These are phyloP conservation scores for Cytospora chrysosperma DNA, from an alignment of 2,329 filamentous ascomycete genomes.

Conservation along the genomic window DNA sequence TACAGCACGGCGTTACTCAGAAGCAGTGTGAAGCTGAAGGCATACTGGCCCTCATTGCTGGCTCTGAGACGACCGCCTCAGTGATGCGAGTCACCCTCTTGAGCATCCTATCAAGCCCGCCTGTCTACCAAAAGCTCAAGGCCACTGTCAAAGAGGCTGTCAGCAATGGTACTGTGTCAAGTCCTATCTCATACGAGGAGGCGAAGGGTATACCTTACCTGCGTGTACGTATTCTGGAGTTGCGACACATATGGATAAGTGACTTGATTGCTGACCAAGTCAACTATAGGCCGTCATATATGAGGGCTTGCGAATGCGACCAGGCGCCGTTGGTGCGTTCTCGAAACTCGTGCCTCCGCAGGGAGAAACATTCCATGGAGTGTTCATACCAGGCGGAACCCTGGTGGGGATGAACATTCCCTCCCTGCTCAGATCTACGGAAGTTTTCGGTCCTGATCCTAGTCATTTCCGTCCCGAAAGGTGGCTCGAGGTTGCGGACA, in stretches of 20 bases:
- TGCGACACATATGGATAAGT: too few relatives aligned
- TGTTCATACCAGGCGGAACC: slow-evolving; percentile 23
- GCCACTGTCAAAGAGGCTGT: slow-evolving; percentile 43
- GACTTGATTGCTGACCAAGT: neutral
- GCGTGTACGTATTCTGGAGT: slow-evolving; percentile 25
- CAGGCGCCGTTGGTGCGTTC: slow-evolving; percentile 34
- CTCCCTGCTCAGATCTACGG: slow-evolving; percentile 59
- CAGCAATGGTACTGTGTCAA: slow-evolving; percentile 29
- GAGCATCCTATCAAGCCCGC: slow-evolving; percentile 41
- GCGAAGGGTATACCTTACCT: slow-evolving; percentile 44
- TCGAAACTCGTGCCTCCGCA: slow-evolving; percentile 31
- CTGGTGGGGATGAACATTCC: slow-evolving; percentile 39
- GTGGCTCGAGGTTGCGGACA: slow-evolving; percentile 41
- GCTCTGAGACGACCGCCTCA: slow-evolving; percentile 20
- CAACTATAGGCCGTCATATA: slow-evolving; percentile 44
- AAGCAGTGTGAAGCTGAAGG: slow-evolving; percentile 43
- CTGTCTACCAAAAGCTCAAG: slow-evolving; percentile 47
- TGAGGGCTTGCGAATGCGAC: slow-evolving; percentile 50
- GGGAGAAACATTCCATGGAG: slow-evolving; percentile 30
- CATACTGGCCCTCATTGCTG: slow-evolving; percentile 23
- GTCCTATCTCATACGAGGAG: slow-evolving; percentile 29
- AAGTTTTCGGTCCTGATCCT: slow-evolving; percentile 55
- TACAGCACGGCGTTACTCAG: slow-evolving; percentile 35
- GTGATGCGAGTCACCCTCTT: slow-evolving; percentile 28
- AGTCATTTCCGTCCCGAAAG: slow-evolving; percentile 48